phyloP scores from a whole-genome alignment of 106 monocot genomes.

The Dioscorea dumetorum region DNA sequence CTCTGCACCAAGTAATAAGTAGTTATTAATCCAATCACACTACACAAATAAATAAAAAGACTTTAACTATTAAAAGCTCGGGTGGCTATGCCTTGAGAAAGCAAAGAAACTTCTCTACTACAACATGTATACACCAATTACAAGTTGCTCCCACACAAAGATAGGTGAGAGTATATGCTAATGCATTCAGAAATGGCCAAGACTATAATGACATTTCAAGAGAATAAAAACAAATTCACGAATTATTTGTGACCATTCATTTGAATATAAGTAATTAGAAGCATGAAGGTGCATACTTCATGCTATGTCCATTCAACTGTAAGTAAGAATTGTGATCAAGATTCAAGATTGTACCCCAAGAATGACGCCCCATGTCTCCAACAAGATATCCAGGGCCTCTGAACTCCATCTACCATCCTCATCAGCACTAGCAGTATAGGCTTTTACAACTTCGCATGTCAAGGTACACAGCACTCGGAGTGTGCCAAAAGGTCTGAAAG shows the following conservation, averaged over 20 bases:
- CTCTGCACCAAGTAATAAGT: constrained; percentile 33
- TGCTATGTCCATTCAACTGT: too few species aligned
- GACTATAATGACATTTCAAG: background rate
- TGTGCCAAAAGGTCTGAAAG: constrained; percentile 68
- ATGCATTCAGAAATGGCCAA: background rate
- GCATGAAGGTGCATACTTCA: too few species aligned
- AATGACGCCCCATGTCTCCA: constrained; percentile 88
- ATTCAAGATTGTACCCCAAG: constrained; percentile 50
- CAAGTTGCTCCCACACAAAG: too few species aligned
- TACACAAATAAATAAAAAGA: too few species aligned
- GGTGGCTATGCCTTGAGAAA: too few species aligned
- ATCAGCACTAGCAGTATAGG: constrained; percentile 27
- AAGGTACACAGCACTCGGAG: constrained; percentile 62
- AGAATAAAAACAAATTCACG: background rate
- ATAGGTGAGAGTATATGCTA: too few species aligned
- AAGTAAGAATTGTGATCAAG: background rate
- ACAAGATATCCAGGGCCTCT: constrained; percentile 73
- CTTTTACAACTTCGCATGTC: constrained; percentile 75
- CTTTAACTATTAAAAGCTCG: too few species aligned
- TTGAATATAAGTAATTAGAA: too few species aligned
- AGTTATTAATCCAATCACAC: too few species aligned
- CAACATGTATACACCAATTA: too few species aligned
- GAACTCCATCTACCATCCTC: constrained; percentile 74
- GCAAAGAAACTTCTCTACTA: too few species aligned
- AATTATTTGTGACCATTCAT: background rate